Percentiles rank a stretch among this genome's conserved stretches.
phyloP scores from a whole-genome alignment of 1,139 yeast species.

The Neolecta irregularis region DNA sequence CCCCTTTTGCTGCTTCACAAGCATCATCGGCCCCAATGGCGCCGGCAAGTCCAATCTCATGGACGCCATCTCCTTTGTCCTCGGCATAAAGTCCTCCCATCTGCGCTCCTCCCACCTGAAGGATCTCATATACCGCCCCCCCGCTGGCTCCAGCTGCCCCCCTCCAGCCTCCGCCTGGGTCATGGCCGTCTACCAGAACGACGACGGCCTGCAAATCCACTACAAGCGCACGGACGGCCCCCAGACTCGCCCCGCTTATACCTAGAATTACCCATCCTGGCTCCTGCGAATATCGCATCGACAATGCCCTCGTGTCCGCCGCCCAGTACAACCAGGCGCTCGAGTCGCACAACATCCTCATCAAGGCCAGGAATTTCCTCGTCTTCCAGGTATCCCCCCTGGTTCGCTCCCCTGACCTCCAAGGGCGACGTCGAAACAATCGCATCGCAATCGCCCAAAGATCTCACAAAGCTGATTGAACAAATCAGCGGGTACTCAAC shows the following conservation, averaged over 20 bases:
- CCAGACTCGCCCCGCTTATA: conserved; percentile 1
- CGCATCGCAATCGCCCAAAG: conserved; percentile 73
- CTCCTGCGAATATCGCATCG: conserved; percentile 51
- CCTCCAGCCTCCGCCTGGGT: conserved; percentile 47
- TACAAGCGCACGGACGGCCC: conserved; percentile 13
- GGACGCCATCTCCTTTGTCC: conserved; percentile 94
- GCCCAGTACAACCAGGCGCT: conserved; percentile 49
- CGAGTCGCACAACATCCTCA: conserved; percentile 67
- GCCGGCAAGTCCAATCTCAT: conserved; percentile 69
- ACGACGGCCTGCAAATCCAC: conserved; percentile 26
- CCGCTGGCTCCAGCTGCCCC: conserved; percentile 24
- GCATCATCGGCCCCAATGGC: conserved; percentile 95
- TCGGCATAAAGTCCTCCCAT: conserved; percentile 68
- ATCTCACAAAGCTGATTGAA: conserved; percentile 61
- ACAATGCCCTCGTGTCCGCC: conserved; percentile 47
- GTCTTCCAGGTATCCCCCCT: conserved; percentile 47
- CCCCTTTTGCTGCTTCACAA: conserved; percentile 56
- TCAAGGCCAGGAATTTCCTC: conserved; percentile 78
- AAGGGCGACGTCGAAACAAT: conserved; percentile 83
- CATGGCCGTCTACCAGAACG: conserved; percentile 58
- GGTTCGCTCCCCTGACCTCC: not conserved
- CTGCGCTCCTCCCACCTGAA: conserved; percentile 58
- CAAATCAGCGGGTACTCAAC: conserved; percentile 30
- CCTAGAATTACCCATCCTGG: conserved; percentile 37
- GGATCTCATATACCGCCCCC: conserved; percentile 72